A percentile compares a stretch with the other conserved stretches of the same genome.
These are phyloP conservation scores for Ascochyta fabae DNA, from an alignment of 2,329 filamentous ascomycete genomes.

Conservation along the genomic window DNA sequence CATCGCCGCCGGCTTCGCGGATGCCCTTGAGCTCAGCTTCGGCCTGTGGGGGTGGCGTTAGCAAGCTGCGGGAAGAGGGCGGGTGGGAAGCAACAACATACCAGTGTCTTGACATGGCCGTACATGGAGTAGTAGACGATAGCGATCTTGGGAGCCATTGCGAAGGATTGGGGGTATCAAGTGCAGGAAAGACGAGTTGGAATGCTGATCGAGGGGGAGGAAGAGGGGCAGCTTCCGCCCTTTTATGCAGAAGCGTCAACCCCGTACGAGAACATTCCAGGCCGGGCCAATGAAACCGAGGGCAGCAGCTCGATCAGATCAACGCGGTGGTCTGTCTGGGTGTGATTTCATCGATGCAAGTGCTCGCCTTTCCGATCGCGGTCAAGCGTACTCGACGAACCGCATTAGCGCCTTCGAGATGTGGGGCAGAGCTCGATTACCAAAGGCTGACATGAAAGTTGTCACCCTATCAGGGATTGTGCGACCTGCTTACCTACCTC, in stretches of 20 bases:
- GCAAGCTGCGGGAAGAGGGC: conserved; percentile 5
- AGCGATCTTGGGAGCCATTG: conserved; percentile 88
- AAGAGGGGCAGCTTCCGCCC: conserved; percentile 3
- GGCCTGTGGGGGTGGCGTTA: conserved; percentile 62
- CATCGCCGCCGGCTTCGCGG: conserved; percentile 81
- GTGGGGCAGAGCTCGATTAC: conserved; percentile 15
- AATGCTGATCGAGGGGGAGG: background rate
- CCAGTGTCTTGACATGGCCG: conserved; percentile 44
- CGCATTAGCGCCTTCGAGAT: conserved; percentile 14
- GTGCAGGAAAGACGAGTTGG: conserved; percentile 6
- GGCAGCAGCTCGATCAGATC: conserved; percentile 2
- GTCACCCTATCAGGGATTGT: background rate
- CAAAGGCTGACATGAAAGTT: conserved; percentile 23
- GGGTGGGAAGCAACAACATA: conserved; percentile 23
- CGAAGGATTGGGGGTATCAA: conserved; percentile 23
- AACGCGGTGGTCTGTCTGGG: background rate
- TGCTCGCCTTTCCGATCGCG: conserved; percentile 9
- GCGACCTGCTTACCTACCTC: background rate
- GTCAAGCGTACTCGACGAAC: conserved; percentile 7
- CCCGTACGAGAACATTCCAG: conserved; percentile 8
- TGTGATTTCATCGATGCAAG: conserved; percentile 14
- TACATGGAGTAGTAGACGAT: conserved; percentile 71
- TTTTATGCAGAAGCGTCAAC: conserved; percentile 12
- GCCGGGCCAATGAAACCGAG: conserved; percentile 18
- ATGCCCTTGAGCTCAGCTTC: conserved; percentile 91